Evolutionary conservation across 1,284 basidiomycete genomes (phyloP), one percentile per base, ranked within the genome.

Genomic region (Apiotrichum brassicae): DNA sequence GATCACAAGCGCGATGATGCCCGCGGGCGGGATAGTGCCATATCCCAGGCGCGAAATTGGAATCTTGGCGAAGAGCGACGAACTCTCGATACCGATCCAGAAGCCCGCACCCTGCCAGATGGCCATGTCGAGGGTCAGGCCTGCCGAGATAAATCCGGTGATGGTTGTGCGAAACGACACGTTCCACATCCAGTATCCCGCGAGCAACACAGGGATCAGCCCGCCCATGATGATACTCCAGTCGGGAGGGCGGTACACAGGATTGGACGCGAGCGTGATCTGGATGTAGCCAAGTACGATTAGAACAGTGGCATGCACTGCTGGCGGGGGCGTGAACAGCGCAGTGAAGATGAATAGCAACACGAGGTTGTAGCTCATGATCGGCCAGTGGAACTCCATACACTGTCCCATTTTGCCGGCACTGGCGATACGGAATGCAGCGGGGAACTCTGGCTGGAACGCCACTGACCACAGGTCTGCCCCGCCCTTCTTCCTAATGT

Each of bases 51-150:
- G 42, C 5, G 56, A 50, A 43, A 70, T 65, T 13, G 70, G 70
- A 30, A 72, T 47, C 35, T 53, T 57, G 16, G 62, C 59, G 49
- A 72, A 70, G 5, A 72, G 58, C 6, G 62, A 65, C 16, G 56
- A 59, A 40, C 59, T 62, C 48, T 72, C 70, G 5, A 69, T 53
- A 2, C 70, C 70, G 32, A 72, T 58, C 70, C 70, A 72, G 50
- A 54, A 66, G 14, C 70, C 68, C n/a, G 55, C 28, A 0, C 70
- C 68, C 54, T 70, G 68, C 66, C 66, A 70, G 9, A 70, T 24
- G 7, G 58, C 64, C 30, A 54, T 22, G 32, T 69, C 66, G 24
- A 70, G 40, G 1, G 67, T 63, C 22, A 68, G 44, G 9, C 62
- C 34, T 12, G 24, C 51, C 13, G 24, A n/a, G 25, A 23, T 24